A percentile compares a stretch with the other conserved stretches of the same genome.
These are phyloP conservation scores for Oenanthe javanica DNA, from an alignment of 140 eudicot species.

Conservation along the genomic window DNA sequence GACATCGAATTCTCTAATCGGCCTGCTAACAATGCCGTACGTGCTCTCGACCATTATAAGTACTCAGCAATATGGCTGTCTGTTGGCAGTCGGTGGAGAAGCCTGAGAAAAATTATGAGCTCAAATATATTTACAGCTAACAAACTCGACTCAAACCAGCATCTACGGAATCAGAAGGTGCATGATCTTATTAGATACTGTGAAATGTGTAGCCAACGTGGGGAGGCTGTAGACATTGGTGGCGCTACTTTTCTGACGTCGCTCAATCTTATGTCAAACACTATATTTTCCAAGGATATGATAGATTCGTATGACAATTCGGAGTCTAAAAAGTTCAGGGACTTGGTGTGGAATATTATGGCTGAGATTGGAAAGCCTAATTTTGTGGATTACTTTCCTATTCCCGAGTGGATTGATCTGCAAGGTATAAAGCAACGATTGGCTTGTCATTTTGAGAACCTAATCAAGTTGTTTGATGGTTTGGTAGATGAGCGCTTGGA, in stretches of 20 bases:
- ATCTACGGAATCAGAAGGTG: not conserved
- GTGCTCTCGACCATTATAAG: not conserved
- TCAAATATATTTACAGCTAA: not conserved
- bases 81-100: not conserved
- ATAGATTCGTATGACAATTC: not conserved
- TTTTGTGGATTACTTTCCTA: not conserved
- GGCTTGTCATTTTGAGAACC: not conserved
- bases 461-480: not conserved
- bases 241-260: not conserved
- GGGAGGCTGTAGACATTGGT: not conserved
- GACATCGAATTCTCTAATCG: not conserved
- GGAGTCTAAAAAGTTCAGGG: not conserved
- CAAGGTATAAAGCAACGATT: not conserved
- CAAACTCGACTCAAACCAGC: not conserved
- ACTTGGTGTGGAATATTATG: not conserved
- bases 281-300: not conserved
- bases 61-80: not conserved
- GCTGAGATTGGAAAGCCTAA: not conserved
- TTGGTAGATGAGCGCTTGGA: not conserved
- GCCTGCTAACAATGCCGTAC: not conserved
- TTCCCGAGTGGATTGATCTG: not conserved
- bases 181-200: not conserved
- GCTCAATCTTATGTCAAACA: not conserved
- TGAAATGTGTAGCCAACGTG: not conserved
- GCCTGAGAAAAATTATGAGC: not conserved